phyloP scores from a whole-genome alignment of 176 grass and related monocot species.

The Guadua angustifolia region DNA sequence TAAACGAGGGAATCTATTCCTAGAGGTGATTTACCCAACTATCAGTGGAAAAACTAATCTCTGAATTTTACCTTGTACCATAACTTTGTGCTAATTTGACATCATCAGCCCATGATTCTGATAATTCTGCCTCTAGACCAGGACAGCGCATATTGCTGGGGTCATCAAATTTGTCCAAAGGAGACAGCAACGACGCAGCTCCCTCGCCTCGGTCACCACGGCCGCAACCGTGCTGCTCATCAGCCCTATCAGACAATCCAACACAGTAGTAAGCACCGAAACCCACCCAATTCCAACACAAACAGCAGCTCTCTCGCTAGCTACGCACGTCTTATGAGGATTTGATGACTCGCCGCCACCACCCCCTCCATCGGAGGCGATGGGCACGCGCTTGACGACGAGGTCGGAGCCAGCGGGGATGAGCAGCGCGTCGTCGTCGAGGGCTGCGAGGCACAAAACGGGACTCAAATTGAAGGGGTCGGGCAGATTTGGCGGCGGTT shows the following conservation, averaged over 20 bases:
- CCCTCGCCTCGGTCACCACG: not conserved
- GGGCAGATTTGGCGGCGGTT: not conserved
- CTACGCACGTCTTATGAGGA: conserved; percentile 1
- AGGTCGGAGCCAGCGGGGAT: conserved; percentile 34
- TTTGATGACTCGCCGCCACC: not conserved
- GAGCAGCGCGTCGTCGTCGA: conserved; percentile 22
- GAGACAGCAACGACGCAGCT: not conserved
- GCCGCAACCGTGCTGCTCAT: not conserved
- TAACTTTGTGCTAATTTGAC: conserved; percentile 26
- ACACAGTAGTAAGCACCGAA: not conserved
- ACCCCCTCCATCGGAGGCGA: not conserved
- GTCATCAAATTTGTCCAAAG: conserved; percentile 56
- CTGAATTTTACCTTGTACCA: conserved; percentile 11
- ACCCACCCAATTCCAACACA: not conserved
- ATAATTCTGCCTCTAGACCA: conserved; percentile 39
- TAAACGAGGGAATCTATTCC: not conserved
- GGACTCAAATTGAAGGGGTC: not conserved
- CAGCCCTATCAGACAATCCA: not conserved
- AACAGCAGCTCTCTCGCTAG: not conserved
- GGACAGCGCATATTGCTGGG: conserved; percentile 45
- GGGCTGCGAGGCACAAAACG: conserved; percentile 1
- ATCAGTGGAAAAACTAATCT: not conserved
- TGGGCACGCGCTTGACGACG: conserved; percentile 38
- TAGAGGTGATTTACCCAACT: not conserved
- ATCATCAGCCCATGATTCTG: conserved; percentile 41